phyloP scores from a whole-genome alignment of 139 green algal species.

The Chlorella sorokiniana region DNA sequence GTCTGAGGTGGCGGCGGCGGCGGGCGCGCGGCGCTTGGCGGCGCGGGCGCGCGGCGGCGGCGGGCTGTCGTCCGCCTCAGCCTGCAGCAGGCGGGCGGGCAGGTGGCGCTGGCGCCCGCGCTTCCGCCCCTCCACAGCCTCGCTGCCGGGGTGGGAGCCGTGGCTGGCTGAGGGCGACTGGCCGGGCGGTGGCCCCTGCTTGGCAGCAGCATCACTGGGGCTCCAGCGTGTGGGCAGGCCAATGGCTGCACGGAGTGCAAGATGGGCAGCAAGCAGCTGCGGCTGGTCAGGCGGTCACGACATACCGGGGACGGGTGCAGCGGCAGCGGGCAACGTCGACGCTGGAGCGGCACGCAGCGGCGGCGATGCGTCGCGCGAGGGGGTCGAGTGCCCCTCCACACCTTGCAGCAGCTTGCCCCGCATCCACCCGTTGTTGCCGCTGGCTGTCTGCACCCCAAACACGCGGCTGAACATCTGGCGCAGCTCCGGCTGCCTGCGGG shows the following conservation, averaged over 20 bases:
- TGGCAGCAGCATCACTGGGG: background rate
- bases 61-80: background rate
- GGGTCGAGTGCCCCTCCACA: too few species aligned
- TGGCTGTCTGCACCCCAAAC: background rate
- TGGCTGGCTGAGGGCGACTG: background rate
- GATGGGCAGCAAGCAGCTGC: background rate
- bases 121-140: background rate
- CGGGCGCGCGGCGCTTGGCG: background rate
- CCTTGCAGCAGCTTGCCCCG: slow-evolving; percentile 2
- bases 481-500: background rate
- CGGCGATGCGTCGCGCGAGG: too few species aligned
- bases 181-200: background rate
- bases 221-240: background rate
- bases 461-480: background rate
- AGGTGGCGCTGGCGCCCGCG: background rate
- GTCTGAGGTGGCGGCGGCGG: background rate
- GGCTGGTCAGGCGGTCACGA: too few species aligned
- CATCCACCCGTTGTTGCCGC: slow-evolving; percentile 3
- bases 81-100: background rate
- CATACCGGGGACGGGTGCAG: too few species aligned
- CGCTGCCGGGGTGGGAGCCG: background rate
- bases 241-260: background rate
- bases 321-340: too few species aligned
- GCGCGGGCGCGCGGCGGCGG: background rate
- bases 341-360: too few species aligned